These are phyloP conservation scores for Paramecium sexaurelia DNA, from an alignment of 73 alveolate species.

Conservation along the genomic window DNA sequence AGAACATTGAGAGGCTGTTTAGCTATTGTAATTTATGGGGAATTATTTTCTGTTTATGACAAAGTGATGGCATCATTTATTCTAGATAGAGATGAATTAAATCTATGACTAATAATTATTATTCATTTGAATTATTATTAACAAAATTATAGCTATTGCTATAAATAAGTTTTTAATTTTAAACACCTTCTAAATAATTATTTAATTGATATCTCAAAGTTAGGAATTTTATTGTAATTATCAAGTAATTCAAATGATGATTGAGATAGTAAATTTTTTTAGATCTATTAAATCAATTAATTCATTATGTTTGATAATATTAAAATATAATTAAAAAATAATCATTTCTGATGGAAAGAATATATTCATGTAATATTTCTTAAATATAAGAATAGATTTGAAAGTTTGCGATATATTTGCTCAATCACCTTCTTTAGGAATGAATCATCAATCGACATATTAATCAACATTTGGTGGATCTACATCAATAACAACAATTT, in stretches of 20 bases:
- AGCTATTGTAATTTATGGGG: slow-evolving; percentile 4
- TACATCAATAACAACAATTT: neutral
- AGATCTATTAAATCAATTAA: neutral
- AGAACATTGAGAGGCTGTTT: neutral
- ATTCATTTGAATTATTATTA: neutral
- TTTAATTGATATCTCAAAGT: too few species aligned
- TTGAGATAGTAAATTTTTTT: neutral
- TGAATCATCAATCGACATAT: neutral
- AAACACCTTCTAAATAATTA: too few species aligned
- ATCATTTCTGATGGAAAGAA: neutral
- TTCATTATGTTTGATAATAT: neutral
- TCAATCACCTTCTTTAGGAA: neutral
- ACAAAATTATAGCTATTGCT: neutral
- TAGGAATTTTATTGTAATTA: too few species aligned
- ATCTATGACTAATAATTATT: neutral
- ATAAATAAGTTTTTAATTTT: too few species aligned
- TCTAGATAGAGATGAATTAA: neutral
- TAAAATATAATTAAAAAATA: neutral
- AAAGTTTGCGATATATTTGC: slow-evolving; percentile 22
- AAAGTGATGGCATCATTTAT: neutral
- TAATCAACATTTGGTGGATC: slow-evolving; percentile 5
- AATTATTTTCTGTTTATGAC: neutral
- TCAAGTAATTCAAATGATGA: too few species aligned
- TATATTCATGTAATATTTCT: neutral
- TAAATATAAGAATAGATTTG: neutral